Conservation (phyloP, 2,329 filamentous ascomycete species). For the Aureobasidium subglaciale region DNA sequence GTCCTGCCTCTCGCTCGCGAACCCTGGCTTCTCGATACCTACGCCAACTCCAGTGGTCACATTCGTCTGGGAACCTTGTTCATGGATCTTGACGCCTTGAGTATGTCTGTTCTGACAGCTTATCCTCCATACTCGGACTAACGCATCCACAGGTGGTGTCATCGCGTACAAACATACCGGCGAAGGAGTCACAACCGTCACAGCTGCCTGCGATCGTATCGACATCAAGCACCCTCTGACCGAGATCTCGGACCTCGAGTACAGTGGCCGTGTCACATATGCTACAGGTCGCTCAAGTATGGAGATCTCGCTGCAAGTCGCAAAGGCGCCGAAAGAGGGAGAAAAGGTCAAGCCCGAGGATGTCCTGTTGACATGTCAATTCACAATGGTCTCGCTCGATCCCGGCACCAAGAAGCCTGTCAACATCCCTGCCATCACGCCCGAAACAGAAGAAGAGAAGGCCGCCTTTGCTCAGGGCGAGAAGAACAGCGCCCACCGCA, state of each 20-base stretch:
- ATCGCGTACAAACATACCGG: slow-evolving; percentile 68
- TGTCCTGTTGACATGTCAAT: slow-evolving; percentile 62
- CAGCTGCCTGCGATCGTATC: slow-evolving; percentile 57
- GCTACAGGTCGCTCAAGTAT: slow-evolving; percentile 66
- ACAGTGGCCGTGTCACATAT: slow-evolving; percentile 63
- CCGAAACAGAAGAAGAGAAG: slow-evolving; percentile 60
- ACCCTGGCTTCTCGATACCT: slow-evolving; percentile 70
- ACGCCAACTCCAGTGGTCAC: slow-evolving; percentile 68
- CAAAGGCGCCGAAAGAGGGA: slow-evolving; percentile 56
- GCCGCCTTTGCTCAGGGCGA: slow-evolving; percentile 56
- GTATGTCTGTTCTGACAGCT: neutral
- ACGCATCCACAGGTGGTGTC: slow-evolving; percentile 49
- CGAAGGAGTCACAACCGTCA: slow-evolving; percentile 56
- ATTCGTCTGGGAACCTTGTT: slow-evolving; percentile 67
- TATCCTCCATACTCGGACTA: neutral
- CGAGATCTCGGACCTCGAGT: slow-evolving; percentile 71
- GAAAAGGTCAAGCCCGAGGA: slow-evolving; percentile 52
- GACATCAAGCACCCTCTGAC: slow-evolving; percentile 63
- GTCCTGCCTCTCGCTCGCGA: slow-evolving; percentile 65
- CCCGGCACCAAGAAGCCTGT: slow-evolving; percentile 60
- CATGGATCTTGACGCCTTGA: slow-evolving; percentile 71
- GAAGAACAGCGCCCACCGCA: slow-evolving; percentile 60
- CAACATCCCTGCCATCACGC: slow-evolving; percentile 52
- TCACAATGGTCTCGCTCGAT: slow-evolving; percentile 71
- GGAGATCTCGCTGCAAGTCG: slow-evolving; percentile 67